A percentile compares a stretch with the other conserved stretches of the same genome.
Evolutionary conservation across 208 protist genomes (phyloP).

Genomic region (Acanthamoeba culbertsoni): DNA sequence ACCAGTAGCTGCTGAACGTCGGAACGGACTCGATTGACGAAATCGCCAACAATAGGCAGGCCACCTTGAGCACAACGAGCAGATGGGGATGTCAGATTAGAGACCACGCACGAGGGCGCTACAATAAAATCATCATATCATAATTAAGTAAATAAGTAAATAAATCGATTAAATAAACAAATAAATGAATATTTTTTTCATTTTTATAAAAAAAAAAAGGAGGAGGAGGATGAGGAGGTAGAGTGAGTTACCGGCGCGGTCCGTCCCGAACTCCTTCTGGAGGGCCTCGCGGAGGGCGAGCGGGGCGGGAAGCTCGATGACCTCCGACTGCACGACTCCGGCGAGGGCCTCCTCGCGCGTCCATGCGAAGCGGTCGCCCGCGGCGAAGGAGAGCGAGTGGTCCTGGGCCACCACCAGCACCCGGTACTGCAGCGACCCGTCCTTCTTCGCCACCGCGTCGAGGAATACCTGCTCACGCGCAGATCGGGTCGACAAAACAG

Average conservation of each 20-base stretch:
- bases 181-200: too few species aligned
- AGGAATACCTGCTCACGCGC: not conserved
- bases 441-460: not conserved
- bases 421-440: not conserved
- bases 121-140: too few species aligned
- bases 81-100: too few species aligned
- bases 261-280: constrained; percentile 33
- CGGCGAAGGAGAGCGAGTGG: not conserved
- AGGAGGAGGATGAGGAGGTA: too few species aligned
- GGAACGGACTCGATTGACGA: too few species aligned
- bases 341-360: constrained; percentile 54
- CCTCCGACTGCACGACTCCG: not conserved
- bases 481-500: not conserved
- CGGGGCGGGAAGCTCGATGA: constrained; percentile 53
- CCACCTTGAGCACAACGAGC: too few species aligned
- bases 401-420: not conserved
- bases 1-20: too few species aligned
- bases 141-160: too few species aligned
- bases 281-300: constrained; percentile 12
- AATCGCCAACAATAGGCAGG: too few species aligned
- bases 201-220: too few species aligned
- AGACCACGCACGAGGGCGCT: too few species aligned
- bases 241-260: not conserved
- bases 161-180: too few species aligned
- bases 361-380: not conserved